Base-by-base conservation (phyloP, 1,284 basidiomycete genomes). In the Melampsora americana region DNA sequence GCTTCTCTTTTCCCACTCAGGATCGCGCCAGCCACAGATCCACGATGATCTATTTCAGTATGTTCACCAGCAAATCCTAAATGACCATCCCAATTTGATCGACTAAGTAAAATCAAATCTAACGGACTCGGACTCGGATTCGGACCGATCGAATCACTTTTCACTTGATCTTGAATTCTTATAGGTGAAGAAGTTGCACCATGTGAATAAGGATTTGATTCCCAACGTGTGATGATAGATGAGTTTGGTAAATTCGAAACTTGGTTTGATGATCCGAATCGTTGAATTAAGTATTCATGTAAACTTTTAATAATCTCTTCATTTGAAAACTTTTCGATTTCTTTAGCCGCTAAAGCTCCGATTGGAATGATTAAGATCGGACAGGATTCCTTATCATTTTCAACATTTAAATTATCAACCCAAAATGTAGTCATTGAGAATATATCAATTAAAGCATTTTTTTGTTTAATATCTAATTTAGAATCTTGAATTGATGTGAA, bases 31-130 rank as follows among this genome's bases (percentile, higher is more conserved):
- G 83, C 83, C 0, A 86, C 85, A 35, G 82, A 83, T 0, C 85
- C 85, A 28, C 85, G 77, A 75, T 84, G 83, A 62, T 86, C 83
- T 78, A 85, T 80, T 74, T 85, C 85, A 3, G 85, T 86, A 73
- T 86, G 85, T 80, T 87, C 86, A 14, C 86, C 86, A 18, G 86
- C 86, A 48, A 86, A 87, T 0, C 85, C 84, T 0, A 87, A 80
- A 2, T 79, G 78, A 0, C 85, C 85, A 2, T 79, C 82, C 84
- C 85, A 86, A 3, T 83, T 79, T 0, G 84, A 82, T 69, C 84
- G 79, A 0, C 81, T 79, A 6, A 86, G 82, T 79, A 84, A 82
- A 69, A 84, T 83, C 74, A 86, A 85, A 80, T 86, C 85, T 79
- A 86, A 79, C 5, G 85, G 85, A 39, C 81, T 80, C n/a, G 83